These are phyloP conservation scores for Naganishia sp. DNA, from an alignment of 1,284 basidiomycete species.

Conservation along the genomic window DNA sequence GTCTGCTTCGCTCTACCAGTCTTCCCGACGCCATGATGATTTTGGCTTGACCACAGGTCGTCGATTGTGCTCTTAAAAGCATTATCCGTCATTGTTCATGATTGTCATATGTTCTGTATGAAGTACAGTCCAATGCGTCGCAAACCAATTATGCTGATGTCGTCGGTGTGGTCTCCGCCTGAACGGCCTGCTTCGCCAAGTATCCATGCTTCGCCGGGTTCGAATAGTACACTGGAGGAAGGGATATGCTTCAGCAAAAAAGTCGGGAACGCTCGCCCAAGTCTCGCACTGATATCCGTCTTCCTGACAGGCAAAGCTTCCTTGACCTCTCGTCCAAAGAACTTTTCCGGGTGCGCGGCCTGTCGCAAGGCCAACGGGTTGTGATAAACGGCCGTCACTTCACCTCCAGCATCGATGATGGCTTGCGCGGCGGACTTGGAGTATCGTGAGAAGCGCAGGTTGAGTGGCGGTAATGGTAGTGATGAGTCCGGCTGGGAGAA, in stretches of 20 bases:
- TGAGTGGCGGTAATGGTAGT: conserved; percentile 62
- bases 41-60: too few relatives aligned
- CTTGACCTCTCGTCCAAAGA: conserved; percentile 61
- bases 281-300: conserved; percentile 73
- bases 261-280: conserved; percentile 9
- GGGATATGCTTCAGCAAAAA: conserved; percentile 34
- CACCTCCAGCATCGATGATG: conserved; percentile 78
- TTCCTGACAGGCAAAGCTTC: conserved; percentile 79
- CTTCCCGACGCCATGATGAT: too few relatives aligned
- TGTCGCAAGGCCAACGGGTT: conserved; percentile 81
- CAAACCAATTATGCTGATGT: neutral
- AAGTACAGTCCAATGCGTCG: neutral
- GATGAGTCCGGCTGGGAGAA: conserved; percentile 59
- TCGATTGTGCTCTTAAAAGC: too few relatives aligned
- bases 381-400: conserved; percentile 88
- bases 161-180: neutral
- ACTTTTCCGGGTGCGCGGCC: conserved; percentile 64
- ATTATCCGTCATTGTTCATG: neutral
- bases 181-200: conserved; percentile 42
- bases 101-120: neutral
- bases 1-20: too few relatives aligned
- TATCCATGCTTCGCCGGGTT: conserved; percentile 53
- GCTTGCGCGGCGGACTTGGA: conserved; percentile 82
- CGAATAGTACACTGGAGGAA: conserved; percentile 51
- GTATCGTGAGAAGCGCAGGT: conserved; percentile 81